Percentiles rank a stretch among this genome's conserved stretches.
phyloP scores from a whole-genome alignment of 768 basidiomycete species.

The Phaffia tasmanica region DNA sequence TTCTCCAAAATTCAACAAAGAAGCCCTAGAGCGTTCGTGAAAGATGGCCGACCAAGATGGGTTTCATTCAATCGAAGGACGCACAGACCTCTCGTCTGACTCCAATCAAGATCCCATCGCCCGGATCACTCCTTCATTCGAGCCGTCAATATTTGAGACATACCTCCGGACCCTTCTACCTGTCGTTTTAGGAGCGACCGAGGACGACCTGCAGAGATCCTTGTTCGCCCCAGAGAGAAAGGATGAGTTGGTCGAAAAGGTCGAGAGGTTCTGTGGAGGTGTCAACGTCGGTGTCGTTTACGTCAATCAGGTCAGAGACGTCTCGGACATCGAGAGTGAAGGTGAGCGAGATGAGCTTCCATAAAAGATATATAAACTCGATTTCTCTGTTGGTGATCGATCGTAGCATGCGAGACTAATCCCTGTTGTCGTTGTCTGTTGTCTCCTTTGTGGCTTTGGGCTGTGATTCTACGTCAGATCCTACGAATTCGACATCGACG shows the following conservation, averaged over 20 bases:
- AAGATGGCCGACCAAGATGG: no score
- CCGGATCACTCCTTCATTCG: slow-evolving; percentile 41
- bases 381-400: no score
- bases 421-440: no score
- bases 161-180: slow-evolving; percentile 66
- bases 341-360: slow-evolving; percentile 42
- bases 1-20: no score
- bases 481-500: slow-evolving; percentile 36
- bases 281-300: slow-evolving; percentile 61
- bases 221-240: slow-evolving; percentile 45
- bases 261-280: slow-evolving; percentile 63
- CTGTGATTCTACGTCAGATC: slow-evolving; percentile 31
- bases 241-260: slow-evolving; percentile 61
- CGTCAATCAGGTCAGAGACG: slow-evolving; percentile 66
- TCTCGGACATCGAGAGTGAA: slow-evolving; percentile 43
- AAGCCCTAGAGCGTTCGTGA: no score
- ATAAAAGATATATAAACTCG: no score
- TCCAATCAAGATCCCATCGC: no score
- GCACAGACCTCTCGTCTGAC: no score
- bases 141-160: slow-evolving; percentile 55
- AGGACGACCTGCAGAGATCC: slow-evolving; percentile 53
- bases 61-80: no score
- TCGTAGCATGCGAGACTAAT: no score
- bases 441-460: no score
- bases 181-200: slow-evolving; percentile 63